Conservation (phyloP, 2,329 filamentous ascomycete species). For the Sclerotinia sclerotiorum region DNA sequence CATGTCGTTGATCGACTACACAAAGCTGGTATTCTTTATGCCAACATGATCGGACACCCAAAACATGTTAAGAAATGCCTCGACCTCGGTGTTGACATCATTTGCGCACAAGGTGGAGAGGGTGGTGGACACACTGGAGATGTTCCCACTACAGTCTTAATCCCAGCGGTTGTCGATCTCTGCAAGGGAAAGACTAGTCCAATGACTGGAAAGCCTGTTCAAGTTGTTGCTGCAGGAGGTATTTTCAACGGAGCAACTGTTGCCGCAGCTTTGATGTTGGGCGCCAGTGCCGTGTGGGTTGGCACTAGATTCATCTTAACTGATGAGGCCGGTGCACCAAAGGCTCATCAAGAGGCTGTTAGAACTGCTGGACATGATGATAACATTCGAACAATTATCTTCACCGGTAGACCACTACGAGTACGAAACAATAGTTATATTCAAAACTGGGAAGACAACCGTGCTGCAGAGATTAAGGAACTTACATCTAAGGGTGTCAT, state of each 20-base stretch:
- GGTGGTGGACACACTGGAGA: constrained; percentile 96
- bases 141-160: constrained; percentile 84
- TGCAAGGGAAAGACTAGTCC: constrained; percentile 80
- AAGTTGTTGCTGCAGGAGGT: constrained; percentile 90
- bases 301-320: constrained; percentile 93
- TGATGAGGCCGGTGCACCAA: constrained; percentile 91
- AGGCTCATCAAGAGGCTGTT: constrained; percentile 93
- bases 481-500: constrained; percentile 86
- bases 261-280: constrained; percentile 88
- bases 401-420: constrained; percentile 91
- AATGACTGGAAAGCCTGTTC: constrained; percentile 81
- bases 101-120: constrained; percentile 97
- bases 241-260: constrained; percentile 90
- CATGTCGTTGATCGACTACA: constrained; percentile 88
- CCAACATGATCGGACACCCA: constrained; percentile 99
- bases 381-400: constrained; percentile 96
- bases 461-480: constrained; percentile 85
- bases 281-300: constrained; percentile 90
- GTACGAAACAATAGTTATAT: constrained; percentile 95
- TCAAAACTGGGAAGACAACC: constrained; percentile 88
- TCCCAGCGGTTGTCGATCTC: constrained; percentile 84
- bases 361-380: constrained; percentile 90
- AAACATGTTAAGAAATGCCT: constrained; percentile 98
- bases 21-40: constrained; percentile 84
- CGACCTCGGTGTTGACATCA: constrained; percentile 88